Evolutionary conservation across 352 stramenopile species (phyloP).

Genomic region (Phytophthora ohioensis): DNA sequence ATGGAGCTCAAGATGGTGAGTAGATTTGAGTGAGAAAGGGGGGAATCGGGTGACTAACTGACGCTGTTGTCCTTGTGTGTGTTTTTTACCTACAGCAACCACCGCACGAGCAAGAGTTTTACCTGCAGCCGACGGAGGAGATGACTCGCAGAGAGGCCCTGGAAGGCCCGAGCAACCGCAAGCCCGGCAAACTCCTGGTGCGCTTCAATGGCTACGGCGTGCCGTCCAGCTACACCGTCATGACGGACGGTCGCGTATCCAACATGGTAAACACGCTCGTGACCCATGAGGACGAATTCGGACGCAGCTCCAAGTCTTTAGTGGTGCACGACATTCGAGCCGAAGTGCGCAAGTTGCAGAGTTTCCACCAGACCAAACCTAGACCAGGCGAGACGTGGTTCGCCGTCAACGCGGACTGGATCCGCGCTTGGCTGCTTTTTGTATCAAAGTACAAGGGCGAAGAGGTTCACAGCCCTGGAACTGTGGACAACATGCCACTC

Average conservation of each 20-base stretch:
- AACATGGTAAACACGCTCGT: slow-evolving; percentile 59
- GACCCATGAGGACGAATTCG: slow-evolving; percentile 80
- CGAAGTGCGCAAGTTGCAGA: slow-evolving; percentile 72
- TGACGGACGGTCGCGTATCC: slow-evolving; percentile 58
- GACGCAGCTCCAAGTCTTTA: slow-evolving; percentile 45
- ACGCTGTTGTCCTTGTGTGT: slow-evolving; percentile 3
- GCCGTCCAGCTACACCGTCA: slow-evolving; percentile 63
- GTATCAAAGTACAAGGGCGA: slow-evolving; percentile 79
- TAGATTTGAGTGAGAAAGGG: background rate
- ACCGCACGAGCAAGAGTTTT: slow-evolving; percentile 62
- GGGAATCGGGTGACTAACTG: slow-evolving; percentile 20
- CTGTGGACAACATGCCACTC: slow-evolving; percentile 80
- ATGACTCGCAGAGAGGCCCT: slow-evolving; percentile 57
- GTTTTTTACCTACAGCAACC: slow-evolving; percentile 51
- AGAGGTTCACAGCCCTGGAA: slow-evolving; percentile 58
- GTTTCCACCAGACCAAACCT: slow-evolving; percentile 71
- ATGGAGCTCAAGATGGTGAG: slow-evolving; percentile 79
- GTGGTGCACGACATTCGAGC: slow-evolving; percentile 63
- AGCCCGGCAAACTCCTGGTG: slow-evolving; percentile 70
- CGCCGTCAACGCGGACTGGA: slow-evolving; percentile 69
- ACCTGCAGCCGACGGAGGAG: slow-evolving; percentile 69
- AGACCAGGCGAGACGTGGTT: slow-evolving; percentile 73
- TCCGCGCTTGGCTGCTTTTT: slow-evolving; percentile 76
- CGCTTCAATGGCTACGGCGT: slow-evolving; percentile 79
- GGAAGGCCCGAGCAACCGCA: slow-evolving; percentile 68